Percentiles rank a stretch among this genome's conserved stretches.
phyloP scores from a whole-genome alignment of 768 basidiomycete genomes.

The Phanerochaete carnosa region DNA sequence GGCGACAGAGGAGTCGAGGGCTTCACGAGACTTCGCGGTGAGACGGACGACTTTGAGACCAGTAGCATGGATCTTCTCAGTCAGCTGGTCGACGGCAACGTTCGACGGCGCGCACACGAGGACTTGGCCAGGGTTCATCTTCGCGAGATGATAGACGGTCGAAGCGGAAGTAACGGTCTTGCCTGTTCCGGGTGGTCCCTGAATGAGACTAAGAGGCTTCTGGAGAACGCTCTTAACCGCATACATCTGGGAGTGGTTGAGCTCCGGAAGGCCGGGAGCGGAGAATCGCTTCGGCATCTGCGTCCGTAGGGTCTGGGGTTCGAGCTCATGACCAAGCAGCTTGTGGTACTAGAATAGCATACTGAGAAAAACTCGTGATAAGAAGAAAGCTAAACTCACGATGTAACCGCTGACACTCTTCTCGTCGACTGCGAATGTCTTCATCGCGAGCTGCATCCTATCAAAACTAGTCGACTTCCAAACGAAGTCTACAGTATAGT shows the following conservation, averaged over 20 bases:
- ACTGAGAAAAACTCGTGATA: conserved; percentile 1
- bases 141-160: conserved; percentile 96
- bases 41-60: conserved; percentile 97
- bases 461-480: conserved; percentile 99
- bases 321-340: conserved; percentile 94
- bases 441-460: conserved; percentile 99
- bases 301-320: conserved; percentile 85
- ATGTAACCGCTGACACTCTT: conserved; percentile 99
- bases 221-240: conserved; percentile 99
- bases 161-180: conserved; percentile 99
- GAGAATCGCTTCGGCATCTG: conserved; percentile 98
- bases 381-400: conserved; percentile 4
- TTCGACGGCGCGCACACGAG: conserved; percentile 99
- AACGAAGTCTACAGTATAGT: conserved; percentile 97
- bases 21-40: conserved; percentile 97
- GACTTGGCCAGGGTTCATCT: conserved; percentile 99
- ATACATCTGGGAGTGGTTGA: conserved; percentile 99
- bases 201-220: conserved; percentile 95
- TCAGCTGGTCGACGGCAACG: conserved; percentile 98
- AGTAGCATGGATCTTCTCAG: conserved; percentile 99
- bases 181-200: conserved; percentile 97
- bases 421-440: conserved; percentile 98
- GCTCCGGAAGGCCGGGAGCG: conserved; percentile 93
- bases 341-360: conserved; percentile 79
- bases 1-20: conserved; percentile 90